A percentile compares a stretch with the other conserved stretches of the same genome.
phyloP scores from a whole-genome alignment of 2,329 filamentous ascomycete genomes.

The Diaporthe ilicicola region DNA sequence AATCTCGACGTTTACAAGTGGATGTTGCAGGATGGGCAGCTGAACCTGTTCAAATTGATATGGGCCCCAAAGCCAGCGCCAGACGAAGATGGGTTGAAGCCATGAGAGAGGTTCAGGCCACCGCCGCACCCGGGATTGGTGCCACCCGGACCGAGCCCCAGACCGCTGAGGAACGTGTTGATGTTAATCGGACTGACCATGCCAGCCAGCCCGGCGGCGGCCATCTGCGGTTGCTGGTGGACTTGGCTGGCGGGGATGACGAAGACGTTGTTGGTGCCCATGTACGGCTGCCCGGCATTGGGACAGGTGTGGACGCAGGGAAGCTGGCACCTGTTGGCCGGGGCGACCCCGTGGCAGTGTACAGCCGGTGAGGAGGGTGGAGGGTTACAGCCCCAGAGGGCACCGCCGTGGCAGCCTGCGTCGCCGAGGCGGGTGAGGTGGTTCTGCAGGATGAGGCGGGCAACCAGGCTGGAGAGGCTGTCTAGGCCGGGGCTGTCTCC shows the following conservation, averaged over 20 bases:
- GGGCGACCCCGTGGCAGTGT: neutral
- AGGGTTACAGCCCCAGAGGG: conserved; percentile 24
- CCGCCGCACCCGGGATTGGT: neutral
- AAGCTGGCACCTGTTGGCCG: conserved; percentile 6
- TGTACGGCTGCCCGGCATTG: conserved; percentile 25
- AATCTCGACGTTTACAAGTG: conserved; percentile 11
- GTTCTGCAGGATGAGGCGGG: conserved; percentile 31
- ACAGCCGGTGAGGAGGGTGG: neutral
- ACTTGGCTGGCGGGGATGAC: conserved; percentile 24
- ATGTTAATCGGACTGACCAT: neutral
- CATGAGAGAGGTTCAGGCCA: neutral
- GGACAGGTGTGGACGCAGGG: conserved; percentile 30
- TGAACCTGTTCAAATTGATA: conserved; percentile 9
- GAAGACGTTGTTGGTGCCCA: conserved; percentile 30
- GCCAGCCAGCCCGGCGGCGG: neutral
- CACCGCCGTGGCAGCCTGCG: conserved; percentile 21
- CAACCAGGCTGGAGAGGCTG: conserved; percentile 24
- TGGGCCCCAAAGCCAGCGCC: neutral
- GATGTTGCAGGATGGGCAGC: conserved; percentile 12
- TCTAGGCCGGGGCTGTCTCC: conserved; percentile 11
- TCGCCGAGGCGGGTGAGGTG: conserved; percentile 28
- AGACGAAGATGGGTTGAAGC: neutral
- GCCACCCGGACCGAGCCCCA: conserved; percentile 4
- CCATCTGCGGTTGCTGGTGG: conserved; percentile 15
- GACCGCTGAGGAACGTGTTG: conserved; percentile 24